Percentiles rank a stretch among this genome's conserved stretches.
These are phyloP conservation scores for Metarhizium sp. DNA, from an alignment of 2,329 filamentous ascomycete genomes.

Conservation along the genomic window DNA sequence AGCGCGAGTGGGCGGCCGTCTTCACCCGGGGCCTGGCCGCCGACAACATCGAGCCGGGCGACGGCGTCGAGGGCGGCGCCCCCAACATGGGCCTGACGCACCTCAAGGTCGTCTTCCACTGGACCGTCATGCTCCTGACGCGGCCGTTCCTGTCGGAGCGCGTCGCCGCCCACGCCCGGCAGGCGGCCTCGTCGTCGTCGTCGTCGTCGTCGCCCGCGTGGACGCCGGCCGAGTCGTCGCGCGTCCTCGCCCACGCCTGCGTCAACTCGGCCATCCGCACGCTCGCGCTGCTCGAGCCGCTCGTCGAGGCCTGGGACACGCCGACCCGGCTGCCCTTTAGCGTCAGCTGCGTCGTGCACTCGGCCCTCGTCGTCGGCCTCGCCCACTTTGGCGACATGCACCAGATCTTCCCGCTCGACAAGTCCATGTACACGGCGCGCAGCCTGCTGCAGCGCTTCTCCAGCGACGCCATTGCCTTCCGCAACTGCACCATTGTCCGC, in stretches of 20 bases:
- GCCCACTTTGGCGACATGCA: slow-evolving; percentile 33
- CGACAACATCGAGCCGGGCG: slow-evolving; percentile 1
- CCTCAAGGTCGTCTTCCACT: slow-evolving; percentile 23
- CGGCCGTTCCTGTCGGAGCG: slow-evolving; percentile 20
- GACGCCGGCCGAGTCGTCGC: slow-evolving; percentile 1
- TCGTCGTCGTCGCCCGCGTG: background rate
- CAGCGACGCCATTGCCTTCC: slow-evolving; percentile 14
- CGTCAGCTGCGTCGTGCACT: slow-evolving; percentile 32
- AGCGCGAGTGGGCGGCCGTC: slow-evolving; percentile 16
- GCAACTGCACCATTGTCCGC: slow-evolving; percentile 14
- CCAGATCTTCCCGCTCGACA: slow-evolving; percentile 14
- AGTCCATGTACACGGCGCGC: slow-evolving; percentile 11
- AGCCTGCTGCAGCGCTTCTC: slow-evolving; percentile 12
- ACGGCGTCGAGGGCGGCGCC: background rate
- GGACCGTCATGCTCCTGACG: slow-evolving; percentile 23
- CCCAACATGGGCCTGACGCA: slow-evolving; percentile 9
- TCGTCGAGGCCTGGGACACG: slow-evolving; percentile 19
- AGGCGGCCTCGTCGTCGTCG: background rate
- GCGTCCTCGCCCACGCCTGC: slow-evolving; percentile 16
- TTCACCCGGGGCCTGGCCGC: slow-evolving; percentile 16
- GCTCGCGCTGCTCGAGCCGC: slow-evolving; percentile 26
- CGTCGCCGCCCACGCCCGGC: slow-evolving; percentile 11
- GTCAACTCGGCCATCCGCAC: slow-evolving; percentile 20
- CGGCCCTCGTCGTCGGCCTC: slow-evolving; percentile 29
- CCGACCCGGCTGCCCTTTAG: slow-evolving; percentile 30